Evolutionary conservation across 192 early-diverging fungal species (phyloP), one percentile per base, ranked within the genome.

Genomic region (Lunasporangiospora selenospora): DNA sequence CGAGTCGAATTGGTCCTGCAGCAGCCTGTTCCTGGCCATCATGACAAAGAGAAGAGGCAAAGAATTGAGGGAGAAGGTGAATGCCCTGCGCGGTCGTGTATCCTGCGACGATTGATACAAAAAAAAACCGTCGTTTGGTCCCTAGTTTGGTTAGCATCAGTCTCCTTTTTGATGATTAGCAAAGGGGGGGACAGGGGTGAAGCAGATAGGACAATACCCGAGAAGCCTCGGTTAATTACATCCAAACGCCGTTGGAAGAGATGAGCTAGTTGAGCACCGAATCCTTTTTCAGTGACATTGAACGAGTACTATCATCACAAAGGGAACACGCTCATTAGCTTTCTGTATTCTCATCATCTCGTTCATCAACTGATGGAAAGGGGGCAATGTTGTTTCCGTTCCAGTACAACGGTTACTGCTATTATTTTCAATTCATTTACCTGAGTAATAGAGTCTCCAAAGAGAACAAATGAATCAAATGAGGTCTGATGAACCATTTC

Each of bases 171-270:
- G n/a, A n/a, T n/a, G n/a, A n/a, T n/a, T n/a, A n/a, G n/a, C n/a
- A n/a, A n/a, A n/a, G n/a, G n/a, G n/a, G n/a, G n/a, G n/a, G n/a
- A n/a, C n/a, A n/a, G n/a, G n/a, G n/a, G n/a, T n/a, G n/a, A n/a
- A n/a, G n/a, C n/a, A n/a, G n/a, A n/a, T n/a, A n/a, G n/a, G n/a
- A n/a, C n/a, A n/a, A 34, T 78, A 82, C 89, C 93, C n/a, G 87
- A 83, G 58, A 86, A 93, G 2, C 94, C 94, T 11, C 93, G 82
- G 53, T 91, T 92, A 11, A 94, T 60, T 8, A 96, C 77, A 52
- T 94, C 93, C 32, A 91, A 57, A 51, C 82, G 86, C 19, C 90
- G 87, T 53, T 82, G 80, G 53, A 89, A 95, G 7, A 61, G 43
- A 51, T 86, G 51, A 3, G 82, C 73, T 6, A 88, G 63, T 31